These are phyloP conservation scores for Pythium brassicae DNA, from an alignment of 352 stramenopile species.

Conservation along the genomic window DNA sequence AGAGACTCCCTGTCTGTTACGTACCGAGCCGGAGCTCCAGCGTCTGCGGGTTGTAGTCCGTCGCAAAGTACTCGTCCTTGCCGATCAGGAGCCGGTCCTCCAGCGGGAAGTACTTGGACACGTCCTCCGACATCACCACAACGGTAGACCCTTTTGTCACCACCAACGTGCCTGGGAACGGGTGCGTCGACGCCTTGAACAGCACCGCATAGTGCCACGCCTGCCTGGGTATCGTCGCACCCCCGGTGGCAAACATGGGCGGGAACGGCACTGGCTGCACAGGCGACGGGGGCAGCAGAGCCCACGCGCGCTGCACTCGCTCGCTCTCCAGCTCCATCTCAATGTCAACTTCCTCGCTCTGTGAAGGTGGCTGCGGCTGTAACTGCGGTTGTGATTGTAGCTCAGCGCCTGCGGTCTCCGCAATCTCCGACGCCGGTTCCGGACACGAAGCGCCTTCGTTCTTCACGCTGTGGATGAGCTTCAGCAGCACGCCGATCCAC, in stretches of 20 bases:
- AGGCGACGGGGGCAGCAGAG: conserved; percentile 5
- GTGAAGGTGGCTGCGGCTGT: neutral
- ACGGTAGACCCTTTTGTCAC: conserved; percentile 33
- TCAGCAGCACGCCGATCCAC: conserved; percentile 52
- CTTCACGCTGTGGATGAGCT: conserved; percentile 49
- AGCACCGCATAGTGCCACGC: conserved; percentile 78
- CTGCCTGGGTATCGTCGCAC: conserved; percentile 27
- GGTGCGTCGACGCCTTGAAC: conserved; percentile 46
- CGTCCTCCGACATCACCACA: conserved; percentile 37
- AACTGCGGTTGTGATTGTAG: too few species aligned
- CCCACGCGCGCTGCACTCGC: neutral
- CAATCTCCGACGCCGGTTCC: neutral
- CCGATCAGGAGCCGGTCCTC: conserved; percentile 58
- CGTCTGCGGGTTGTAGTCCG: conserved; percentile 31
- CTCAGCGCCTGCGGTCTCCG: neutral
- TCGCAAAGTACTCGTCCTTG: conserved; percentile 44
- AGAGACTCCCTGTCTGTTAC: too few species aligned
- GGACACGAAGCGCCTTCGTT: neutral
- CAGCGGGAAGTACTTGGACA: conserved; percentile 55
- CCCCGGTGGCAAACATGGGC: conserved; percentile 25
- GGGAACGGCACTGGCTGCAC: neutral
- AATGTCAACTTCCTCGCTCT: neutral
- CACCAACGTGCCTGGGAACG: conserved; percentile 43
- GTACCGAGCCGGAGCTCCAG: conserved; percentile 44
- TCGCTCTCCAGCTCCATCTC: conserved; percentile 3